Percentiles rank a stretch among this genome's conserved stretches.
Evolutionary conservation across 225 moss, liverwort and hornwort species (phyloP).

Genomic region (Anthoceros angustus): DNA sequence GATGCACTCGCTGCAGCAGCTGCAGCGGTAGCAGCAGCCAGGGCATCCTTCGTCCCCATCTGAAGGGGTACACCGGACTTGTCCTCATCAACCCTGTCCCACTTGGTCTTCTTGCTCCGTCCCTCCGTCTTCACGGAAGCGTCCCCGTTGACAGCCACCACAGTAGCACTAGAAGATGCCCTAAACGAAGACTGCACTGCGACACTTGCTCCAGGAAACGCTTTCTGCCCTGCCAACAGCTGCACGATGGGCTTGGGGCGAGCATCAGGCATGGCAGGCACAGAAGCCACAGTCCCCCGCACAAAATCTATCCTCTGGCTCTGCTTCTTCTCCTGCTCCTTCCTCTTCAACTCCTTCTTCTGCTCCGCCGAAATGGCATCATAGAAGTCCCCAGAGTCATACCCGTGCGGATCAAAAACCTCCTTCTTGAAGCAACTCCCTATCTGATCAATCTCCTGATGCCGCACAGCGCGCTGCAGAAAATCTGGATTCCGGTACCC

Average conservation of each 20-base stretch:
- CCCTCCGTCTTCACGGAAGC: conserved; percentile 22
- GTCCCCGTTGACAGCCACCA: conserved; percentile 19
- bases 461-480: conserved; percentile 66
- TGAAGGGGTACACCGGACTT: conserved; percentile 5
- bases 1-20: too few species aligned
- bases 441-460: conserved; percentile 70
- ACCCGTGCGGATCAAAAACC: conserved; percentile 69
- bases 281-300: conserved; percentile 22
- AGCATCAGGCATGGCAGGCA: conserved; percentile 3
- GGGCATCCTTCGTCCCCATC: too few species aligned
- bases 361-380: conserved; percentile 63
- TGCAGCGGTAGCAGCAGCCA: too few species aligned
- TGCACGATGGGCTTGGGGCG: conserved; percentile 15
- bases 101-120: conserved; percentile 49
- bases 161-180: background rate
- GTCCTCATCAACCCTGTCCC: conserved; percentile 48
- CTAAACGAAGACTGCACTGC: background rate
- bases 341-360: conserved; percentile 54
- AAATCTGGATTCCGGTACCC: conserved; percentile 96
- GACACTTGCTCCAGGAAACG: background rate
- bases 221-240: conserved; percentile 40
- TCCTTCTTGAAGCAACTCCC: conserved; percentile 66
- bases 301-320: conserved; percentile 78
- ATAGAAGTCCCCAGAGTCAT: conserved; percentile 41
- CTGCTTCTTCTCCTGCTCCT: conserved; percentile 76